Evolutionary conservation across 495 filamentous ascomycete species (phyloP), one percentile per base, ranked within the genome.

Genomic region (Evansstolkia leycettana): DNA sequence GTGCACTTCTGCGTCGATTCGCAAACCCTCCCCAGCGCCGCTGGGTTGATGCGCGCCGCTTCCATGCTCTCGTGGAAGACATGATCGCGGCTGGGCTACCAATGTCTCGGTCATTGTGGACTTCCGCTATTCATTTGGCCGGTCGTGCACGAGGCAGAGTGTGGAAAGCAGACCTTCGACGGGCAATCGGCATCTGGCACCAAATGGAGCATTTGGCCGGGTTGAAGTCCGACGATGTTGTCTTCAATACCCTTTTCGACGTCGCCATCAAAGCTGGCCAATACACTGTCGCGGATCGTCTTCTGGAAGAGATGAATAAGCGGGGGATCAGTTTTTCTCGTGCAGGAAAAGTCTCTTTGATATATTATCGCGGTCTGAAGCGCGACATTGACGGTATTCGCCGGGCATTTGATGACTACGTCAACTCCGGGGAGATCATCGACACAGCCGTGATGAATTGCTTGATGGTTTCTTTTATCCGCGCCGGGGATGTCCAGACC

Each of bases 171-270:
- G 81, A 94, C 39, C 61, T 87, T 6, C 68, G 82, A 37, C 60
- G 73, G 15, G 81, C 85, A 1, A 71, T 96, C 12, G 67, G 77
- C 20, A 57, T 90, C n/a, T 96, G 87, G 85, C 74, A 75, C 37
- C 73, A 85, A 44, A 94, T 94, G 80, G 90, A 96, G 54, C 58
- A 70, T 17, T 54, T 73, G n/a, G 75, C 75, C 12, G 68, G 72
- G 4, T 54, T 86, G n/a, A 47, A 60, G 40, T 70, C 64, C 20
- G 81, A 75, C 42, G 63, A 70, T 20, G 77, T 82, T 8, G 89
- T 88, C 2, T 94, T 96, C 63, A 89, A 84, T 54, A 81, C 93
- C 36, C 72, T 98, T 18, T 94, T 94, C 43, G 84, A 94, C 49
- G 70, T 83, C 11, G 87, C 89, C 19, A 73, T 82, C 30, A 92